Conservation (phyloP, 2,329 filamentous ascomycete genomes). For the Colletotrichum melonis region DNA sequence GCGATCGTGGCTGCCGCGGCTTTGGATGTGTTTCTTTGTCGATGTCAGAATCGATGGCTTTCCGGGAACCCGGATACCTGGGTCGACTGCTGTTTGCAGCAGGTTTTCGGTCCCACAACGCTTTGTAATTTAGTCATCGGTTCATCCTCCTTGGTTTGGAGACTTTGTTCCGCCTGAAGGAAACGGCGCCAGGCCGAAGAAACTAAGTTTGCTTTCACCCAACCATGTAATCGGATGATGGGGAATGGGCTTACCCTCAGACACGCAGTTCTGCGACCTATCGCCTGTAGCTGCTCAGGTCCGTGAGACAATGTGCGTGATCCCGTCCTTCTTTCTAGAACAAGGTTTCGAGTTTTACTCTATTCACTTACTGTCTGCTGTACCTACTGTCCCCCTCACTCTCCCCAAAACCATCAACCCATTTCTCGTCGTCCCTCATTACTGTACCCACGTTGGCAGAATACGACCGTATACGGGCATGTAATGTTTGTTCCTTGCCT, state of each 20-base stretch:
- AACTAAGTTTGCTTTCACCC: not conserved
- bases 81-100: not conserved
- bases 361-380: not conserved
- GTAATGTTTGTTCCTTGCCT: not conserved
- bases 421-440: not conserved
- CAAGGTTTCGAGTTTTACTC: slow-evolving; percentile 4
- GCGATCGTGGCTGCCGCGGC: not conserved
- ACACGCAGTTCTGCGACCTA: not conserved
- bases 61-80: not conserved
- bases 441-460: not conserved
- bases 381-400: not conserved
- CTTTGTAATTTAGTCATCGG: not conserved
- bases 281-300: not conserved
- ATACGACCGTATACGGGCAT: not conserved
- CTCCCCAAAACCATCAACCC: not conserved
- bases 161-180: not conserved
- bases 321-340: slow-evolving; percentile 11
- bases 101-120: not conserved
- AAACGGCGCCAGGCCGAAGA: no score
- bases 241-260: not conserved
- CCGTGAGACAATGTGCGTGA: not conserved
- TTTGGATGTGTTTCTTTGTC: not conserved
- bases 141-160: not conserved
- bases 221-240: slow-evolving; percentile 15
- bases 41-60: not conserved